Evolutionary conservation across 1,139 yeast species (phyloP), one percentile per base, ranked within the genome.

Genomic region (Blastobotrys petasosporus): DNA sequence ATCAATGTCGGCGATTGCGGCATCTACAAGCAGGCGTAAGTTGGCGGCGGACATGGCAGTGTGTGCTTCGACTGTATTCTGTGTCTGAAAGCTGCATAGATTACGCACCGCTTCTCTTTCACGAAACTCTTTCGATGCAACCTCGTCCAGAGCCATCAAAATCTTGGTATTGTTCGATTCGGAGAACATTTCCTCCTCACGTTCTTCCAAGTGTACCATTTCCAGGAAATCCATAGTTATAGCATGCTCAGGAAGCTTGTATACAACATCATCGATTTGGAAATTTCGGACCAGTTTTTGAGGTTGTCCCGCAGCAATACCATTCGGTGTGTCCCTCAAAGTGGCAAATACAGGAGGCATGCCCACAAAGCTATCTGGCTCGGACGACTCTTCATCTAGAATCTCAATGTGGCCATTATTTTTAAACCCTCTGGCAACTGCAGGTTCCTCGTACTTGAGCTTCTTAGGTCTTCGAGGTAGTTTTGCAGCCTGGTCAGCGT

Each of bases 211-310:
- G 37, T 55, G 53, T 16, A 65, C 62, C 2, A 62, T 49, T 41
- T 78, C 78, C 32, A 85, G 63, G 60, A 92, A 92, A 62, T 90
- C 95, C 30, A 88, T 65, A 41, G 84, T 66, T 3, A 92, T 73
- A 57, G 87, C 83, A 41, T 74, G 73, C 54, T 87, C 95, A 0
- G 88, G 85, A 1, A 88, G 52, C 48, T 84, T 68, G 61, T 80
- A 83, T 1, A 84, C 71, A 44, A 77, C 71, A 31, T 77, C 73
- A 37, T 75, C 71, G 20, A 74, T 64, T 31, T 73, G 69, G 47
- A 75, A 64, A 2, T 69, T 68, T 12, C 65, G 39, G 59, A 42
- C 73, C 60, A 20, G 64, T 57, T 32, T 65, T 63, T 3, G 74
- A 63, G 6, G 33, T 5, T 71, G 60, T 1, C 61, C 66, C 2